Base-by-base conservation (phyloP, 495 filamentous ascomycete genomes). In the Penicillium subrubescens region DNA sequence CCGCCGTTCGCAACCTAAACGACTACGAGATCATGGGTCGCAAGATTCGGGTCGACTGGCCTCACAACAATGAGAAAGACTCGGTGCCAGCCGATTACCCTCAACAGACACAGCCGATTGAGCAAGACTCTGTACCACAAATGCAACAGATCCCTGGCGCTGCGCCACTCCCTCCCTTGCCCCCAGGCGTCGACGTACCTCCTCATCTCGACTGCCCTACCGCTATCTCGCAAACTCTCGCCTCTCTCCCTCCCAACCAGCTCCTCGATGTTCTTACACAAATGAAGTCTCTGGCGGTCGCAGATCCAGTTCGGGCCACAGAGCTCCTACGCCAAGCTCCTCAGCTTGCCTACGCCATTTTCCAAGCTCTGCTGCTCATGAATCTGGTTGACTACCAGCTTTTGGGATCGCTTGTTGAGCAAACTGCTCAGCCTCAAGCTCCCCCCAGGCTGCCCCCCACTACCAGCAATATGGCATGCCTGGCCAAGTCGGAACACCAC, bases 21-120 rank as follows among this genome's bases (percentile, higher is more conserved):
- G 92, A 96, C 73, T 88, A 94, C 82, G 94, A 98, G 74, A 88
- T 97, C 63, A 96, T 97, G 92, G 92, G 92, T 23, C 88, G 95
- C 59, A 96, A 96, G 71, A 84, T 99, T 60, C 87, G 94, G 33
- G 95, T 99, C 34, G 95, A 97, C 74, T 99, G 93, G 76, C 93
- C 91, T 29, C 95, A 97, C 74, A 93, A 97, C 73, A 92, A 92
- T 27, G 90, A 88, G 56, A 89, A 89, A 58, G 90, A 91, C 61
- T 92, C 92, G 19, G 78, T 87, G 31, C 83, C 83, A 46, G 79
- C 83, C 23, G 81, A 83, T 54, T 84, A 85, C 63, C 75, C 74
- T 25, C 71, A 79, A 52, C 67, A 75, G 68, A 69, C 67, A 60
- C 68, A 74, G 71, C 60, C 67, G 1, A 64, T 67, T 54, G 53